Percentiles rank a stretch among this genome's conserved stretches.
Conservation (phyloP, 345 rosid genomes). For the Psidium guajava region DNA sequence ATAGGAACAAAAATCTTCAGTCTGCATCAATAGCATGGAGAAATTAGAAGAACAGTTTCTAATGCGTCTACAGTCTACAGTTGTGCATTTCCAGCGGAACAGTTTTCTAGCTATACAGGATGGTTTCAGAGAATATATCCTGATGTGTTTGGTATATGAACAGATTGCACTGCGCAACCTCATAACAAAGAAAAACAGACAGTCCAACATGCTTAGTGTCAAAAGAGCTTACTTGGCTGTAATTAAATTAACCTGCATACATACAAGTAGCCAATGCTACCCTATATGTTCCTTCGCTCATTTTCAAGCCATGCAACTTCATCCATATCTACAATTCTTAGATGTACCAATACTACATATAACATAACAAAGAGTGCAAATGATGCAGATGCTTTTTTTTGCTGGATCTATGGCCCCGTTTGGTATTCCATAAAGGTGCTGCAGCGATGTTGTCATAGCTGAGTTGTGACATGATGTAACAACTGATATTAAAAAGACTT, state of each 20-base stretch:
- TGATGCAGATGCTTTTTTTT: neutral
- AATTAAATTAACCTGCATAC: neutral
- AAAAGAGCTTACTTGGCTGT: neutral
- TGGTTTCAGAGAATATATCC: neutral
- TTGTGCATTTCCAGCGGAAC: neutral
- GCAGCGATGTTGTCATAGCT: neutral
- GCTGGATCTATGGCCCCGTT: neutral
- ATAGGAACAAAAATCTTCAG: conserved; percentile 85
- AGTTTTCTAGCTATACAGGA: neutral
- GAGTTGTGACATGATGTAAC: neutral
- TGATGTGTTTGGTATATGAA: neutral
- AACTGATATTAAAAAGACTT: neutral
- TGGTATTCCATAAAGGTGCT: neutral
- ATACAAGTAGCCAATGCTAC: neutral
- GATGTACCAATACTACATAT: neutral
- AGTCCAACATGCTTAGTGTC: neutral
- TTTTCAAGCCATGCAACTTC: neutral
- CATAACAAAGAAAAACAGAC: neutral
- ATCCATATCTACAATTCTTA: neutral
- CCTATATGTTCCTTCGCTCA: neutral
- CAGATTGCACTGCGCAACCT: neutral
- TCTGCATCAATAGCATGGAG: conserved; percentile 17
- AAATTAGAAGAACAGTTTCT: neutral
- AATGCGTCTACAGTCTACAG: neutral
- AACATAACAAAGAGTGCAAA: neutral